Conservation (phyloP, 2,329 filamentous ascomycete genomes). For the Akanthomyces uredinophilus region DNA sequence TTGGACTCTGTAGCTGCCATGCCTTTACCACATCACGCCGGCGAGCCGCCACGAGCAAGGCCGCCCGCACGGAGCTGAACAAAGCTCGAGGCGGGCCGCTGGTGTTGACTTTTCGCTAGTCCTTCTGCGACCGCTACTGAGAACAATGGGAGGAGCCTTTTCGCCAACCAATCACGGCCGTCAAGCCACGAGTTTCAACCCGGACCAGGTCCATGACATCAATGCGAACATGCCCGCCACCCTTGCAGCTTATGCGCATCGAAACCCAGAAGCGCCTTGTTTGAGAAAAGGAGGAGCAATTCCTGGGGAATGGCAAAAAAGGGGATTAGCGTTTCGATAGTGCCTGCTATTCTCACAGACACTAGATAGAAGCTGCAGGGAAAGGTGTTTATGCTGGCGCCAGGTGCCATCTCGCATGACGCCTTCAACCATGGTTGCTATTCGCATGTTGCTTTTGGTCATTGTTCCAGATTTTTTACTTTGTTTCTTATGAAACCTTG, state of each 20-base stretch:
- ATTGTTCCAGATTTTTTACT: conserved; percentile 6
- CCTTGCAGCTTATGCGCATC: conserved; percentile 10
- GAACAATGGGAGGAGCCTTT: background rate
- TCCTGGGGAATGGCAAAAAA: background rate
- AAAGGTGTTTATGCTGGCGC: background rate
- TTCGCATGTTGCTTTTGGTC: background rate
- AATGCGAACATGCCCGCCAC: conserved; percentile 3
- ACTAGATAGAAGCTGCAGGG: background rate
- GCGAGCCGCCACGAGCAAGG: no score
- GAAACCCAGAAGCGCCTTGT: background rate
- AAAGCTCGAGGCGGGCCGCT: no score
- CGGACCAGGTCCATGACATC: conserved; percentile 4
- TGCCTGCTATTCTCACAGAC: background rate
- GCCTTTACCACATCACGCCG: no score
- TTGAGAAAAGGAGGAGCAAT: background rate
- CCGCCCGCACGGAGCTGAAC: no score
- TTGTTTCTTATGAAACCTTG: background rate
- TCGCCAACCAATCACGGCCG: background rate
- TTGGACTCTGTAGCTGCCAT: no score
- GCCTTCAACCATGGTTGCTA: background rate
- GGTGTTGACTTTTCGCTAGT: background rate
- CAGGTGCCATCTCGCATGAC: conserved; percentile 9
- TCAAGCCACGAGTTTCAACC: background rate
- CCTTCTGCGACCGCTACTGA: background rate
- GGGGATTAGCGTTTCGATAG: conserved; percentile 8